Conservation (phyloP, 2,329 filamentous ascomycete species). For the Claviceps africana region DNA sequence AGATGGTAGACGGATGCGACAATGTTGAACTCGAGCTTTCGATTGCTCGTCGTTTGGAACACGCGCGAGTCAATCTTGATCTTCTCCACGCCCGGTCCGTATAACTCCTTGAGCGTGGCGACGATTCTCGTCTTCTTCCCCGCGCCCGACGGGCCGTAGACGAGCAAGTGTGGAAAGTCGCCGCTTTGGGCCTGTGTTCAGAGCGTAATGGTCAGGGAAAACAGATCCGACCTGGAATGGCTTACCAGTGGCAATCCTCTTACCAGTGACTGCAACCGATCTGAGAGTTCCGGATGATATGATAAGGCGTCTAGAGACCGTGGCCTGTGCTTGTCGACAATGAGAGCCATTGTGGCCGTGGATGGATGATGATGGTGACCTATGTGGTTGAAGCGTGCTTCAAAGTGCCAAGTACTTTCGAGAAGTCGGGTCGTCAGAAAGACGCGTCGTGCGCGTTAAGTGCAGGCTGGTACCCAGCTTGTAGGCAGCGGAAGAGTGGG, state of each 20-base stretch:
- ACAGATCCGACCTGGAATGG: not conserved
- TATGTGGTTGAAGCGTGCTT: constrained; percentile 8
- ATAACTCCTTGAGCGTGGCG: constrained; percentile 86
- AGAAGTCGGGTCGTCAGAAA: constrained; percentile 6
- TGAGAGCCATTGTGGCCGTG: constrained; percentile 43
- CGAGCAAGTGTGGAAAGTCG: constrained; percentile 93
- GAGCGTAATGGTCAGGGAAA: not conserved
- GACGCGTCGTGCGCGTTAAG: constrained; percentile 26
- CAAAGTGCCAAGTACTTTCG: constrained; percentile 10
- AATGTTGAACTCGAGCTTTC: constrained; percentile 98
- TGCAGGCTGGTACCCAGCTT: constrained; percentile 10
- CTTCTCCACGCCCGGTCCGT: constrained; percentile 94
- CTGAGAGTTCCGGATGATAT: constrained; percentile 81
- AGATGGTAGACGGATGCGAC: constrained; percentile 95
- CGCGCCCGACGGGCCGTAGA: constrained; percentile 91
- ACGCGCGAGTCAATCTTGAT: constrained; percentile 98
- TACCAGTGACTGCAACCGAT: constrained; percentile 75
- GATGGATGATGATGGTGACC: constrained; percentile 1
- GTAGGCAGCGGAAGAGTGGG: not conserved
- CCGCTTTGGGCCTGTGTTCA: constrained; percentile 69
- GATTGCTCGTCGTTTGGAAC: constrained; percentile 89
- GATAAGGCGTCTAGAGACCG: constrained; percentile 63
- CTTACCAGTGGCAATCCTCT: constrained; percentile 11
- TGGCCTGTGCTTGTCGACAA: constrained; percentile 59
- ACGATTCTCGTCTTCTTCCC: constrained; percentile 97